Evolutionary conservation across 176 grass and related monocot species (phyloP), one percentile per base, ranked within the genome.

Genomic region (Puya raimondii): DNA sequence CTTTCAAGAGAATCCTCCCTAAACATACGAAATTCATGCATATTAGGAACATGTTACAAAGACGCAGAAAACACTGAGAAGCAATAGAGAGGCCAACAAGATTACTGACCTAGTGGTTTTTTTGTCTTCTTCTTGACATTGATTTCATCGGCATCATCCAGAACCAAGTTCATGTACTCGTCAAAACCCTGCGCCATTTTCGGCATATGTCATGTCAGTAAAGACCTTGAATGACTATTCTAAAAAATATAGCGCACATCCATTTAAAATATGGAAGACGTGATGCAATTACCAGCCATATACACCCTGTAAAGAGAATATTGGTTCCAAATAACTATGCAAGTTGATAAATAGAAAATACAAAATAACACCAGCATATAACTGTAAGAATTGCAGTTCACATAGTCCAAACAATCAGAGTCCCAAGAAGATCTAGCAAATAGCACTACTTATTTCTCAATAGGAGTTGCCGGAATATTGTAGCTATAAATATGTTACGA

Each of bases 111-210:
- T 74, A 97, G 69, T 12, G 80, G 27, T 70, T 97, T 97, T 69
- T 78, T 92, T 16, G 84, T 90, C 51, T 90, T 82, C 66, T 96
- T 96, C 76, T 91, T 96, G 47, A 91, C 49, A 54, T 96, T 89
- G 65, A 89, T 75, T 82, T 96, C 89, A 74, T 97, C 93, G 14
- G 89, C 93, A 74, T 97, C 93, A 48, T 97, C 94, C 0, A 97
- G 89, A 51, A 97, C 94, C 77, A 93, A 76, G 65, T 97, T 97
- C 94, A 97, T 97, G 80, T 97, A 97, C 82, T 97, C 89, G 21
- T 97, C 89, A 78, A 97, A 97, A 15, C 87, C 89, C 93, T 97
- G 75, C 70, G 72, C 70, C 76, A 61, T 18, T 61, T 61, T 61
- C 21, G 56, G 21, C 17, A 61, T 59, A 59, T 61, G 9, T 61